Evolutionary conservation across 768 basidiomycete species (phyloP).

Genomic region (Boletus reticuloceps): DNA sequence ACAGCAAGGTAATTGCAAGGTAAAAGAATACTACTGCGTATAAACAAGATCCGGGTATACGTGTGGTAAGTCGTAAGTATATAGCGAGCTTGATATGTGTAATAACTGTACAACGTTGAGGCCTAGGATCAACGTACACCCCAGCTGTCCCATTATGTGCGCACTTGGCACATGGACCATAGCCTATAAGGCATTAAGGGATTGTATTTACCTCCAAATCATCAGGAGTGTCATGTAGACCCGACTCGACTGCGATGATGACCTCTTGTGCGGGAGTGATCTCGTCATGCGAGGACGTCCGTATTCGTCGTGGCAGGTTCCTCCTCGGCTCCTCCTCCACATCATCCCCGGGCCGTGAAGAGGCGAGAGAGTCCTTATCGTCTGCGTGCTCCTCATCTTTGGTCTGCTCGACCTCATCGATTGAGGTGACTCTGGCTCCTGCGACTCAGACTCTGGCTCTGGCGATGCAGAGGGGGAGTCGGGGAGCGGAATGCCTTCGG

Average conservation of each 20-base stretch:
- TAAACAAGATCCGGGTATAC: constrained; percentile 23
- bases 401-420: constrained; percentile 9
- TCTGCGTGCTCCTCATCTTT: constrained; percentile 10
- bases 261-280: constrained; percentile 3
- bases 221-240: constrained; percentile 8
- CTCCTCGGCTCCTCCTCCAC: constrained; percentile 1
- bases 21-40: background rate
- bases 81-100: constrained; percentile 5
- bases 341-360: constrained; percentile 14
- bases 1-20: too few relatives aligned
- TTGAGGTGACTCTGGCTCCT: constrained; percentile 2
- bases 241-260: constrained; percentile 2
- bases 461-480: constrained; percentile 34
- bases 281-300: constrained; percentile 2
- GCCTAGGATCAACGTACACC: background rate
- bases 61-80: constrained; percentile 10
- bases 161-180: too few relatives aligned
- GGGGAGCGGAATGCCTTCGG: constrained; percentile 38
- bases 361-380: constrained; percentile 23
- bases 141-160: too few relatives aligned
- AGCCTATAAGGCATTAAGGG: constrained; percentile 25
- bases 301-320: background rate
- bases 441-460: constrained; percentile 10
- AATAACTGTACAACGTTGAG: constrained; percentile 6
- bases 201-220: constrained; percentile 13